Evolutionary conservation across 2,329 filamentous ascomycete species (phyloP).

Genomic region (Didymella lethalis): DNA sequence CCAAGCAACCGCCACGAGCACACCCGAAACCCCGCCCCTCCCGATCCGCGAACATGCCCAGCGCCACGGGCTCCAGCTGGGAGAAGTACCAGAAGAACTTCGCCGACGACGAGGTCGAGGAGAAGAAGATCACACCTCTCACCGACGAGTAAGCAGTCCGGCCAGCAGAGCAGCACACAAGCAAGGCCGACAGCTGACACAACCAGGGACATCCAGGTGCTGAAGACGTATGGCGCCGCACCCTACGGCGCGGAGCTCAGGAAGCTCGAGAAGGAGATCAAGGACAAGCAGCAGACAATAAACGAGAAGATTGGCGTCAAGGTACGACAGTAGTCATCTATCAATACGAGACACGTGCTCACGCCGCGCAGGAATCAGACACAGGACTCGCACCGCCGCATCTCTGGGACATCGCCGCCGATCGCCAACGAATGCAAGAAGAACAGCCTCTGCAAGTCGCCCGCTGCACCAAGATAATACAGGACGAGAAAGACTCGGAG

Average conservation of each 20-base stretch:
- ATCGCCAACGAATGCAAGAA: conserved; percentile 97
- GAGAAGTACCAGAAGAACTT: conserved; percentile 99
- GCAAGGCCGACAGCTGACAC: conserved; percentile 41
- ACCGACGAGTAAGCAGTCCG: conserved; percentile 81
- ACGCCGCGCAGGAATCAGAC: conserved; percentile 81
- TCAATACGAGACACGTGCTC: conserved; percentile 3
- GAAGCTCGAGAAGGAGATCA: conserved; percentile 99
- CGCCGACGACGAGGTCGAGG: conserved; percentile 94
- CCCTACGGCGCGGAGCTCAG: conserved; percentile 93
- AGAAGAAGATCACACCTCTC: conserved; percentile 99
- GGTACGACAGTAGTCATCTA: conserved; percentile 17
- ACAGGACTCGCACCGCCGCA: conserved; percentile 97
- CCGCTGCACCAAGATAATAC: conserved; percentile 98
- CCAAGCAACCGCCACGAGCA: conserved; percentile 1
- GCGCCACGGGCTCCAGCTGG: conserved; percentile 92
- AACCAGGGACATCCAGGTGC: conserved; percentile 92
- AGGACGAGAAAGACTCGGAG: conserved; percentile 91
- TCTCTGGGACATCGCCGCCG: conserved; percentile 97
- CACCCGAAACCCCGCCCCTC: conserved; percentile 9
- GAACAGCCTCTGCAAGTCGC: conserved; percentile 98
- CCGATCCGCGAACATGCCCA: conserved; percentile 72
- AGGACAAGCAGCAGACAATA: conserved; percentile 96
- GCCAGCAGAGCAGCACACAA: background rate
- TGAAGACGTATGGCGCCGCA: conserved; percentile 98
- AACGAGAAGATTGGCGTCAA: conserved; percentile 90